Evolutionary conservation across 2,329 filamentous ascomycete genomes (phyloP), one percentile per base, ranked within the genome.

Genomic region (Diaporthe australafricana): DNA sequence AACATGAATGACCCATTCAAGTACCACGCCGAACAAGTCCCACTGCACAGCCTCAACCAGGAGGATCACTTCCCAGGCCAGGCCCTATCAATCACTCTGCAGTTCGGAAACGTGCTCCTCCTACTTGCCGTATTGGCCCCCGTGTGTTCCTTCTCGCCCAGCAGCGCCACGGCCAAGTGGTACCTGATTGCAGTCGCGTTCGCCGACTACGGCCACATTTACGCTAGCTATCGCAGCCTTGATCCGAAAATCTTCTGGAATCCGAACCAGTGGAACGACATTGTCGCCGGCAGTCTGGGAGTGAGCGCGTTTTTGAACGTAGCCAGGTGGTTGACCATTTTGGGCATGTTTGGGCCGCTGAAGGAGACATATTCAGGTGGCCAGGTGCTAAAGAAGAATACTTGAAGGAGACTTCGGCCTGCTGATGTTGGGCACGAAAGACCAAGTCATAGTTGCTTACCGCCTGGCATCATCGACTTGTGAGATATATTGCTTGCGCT

Each of bases 131-230:
- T 75, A 4, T 11, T 80, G 20, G 79, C 77, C 20, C 73, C 79
- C 16, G 66, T 79, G 38, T 80, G 78, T 74, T 77, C 75, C 74
- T 80, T 77, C 73, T 79, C 80, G 57, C 70, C 75, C 42, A 75
- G 79, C 57, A 68, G 76, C 2, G 30, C 65, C 25, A 75, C 77
- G 1, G 74, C 77, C 11, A 75, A 75, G 9, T 68, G 75, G 68
- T 81, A 79, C 52, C 75, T 81, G 1, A 45, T 76, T 7, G 75
- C 73, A 17, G 76, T 81, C 9, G 77, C 79, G 20, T 52, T 82
- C 16, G 80, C 80, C 3, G 80, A 82, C 71, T 80, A 78, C 67
- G 80, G 81, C 3, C 80, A 82, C 71, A 76, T 82, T 47, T 81
- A 77, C 73, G 78, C 78, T 12, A 74, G 74, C 17, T 81, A 81